Conservation (phyloP, 2,329 filamentous ascomycete genomes). For the Aspergillus sp. region DNA sequence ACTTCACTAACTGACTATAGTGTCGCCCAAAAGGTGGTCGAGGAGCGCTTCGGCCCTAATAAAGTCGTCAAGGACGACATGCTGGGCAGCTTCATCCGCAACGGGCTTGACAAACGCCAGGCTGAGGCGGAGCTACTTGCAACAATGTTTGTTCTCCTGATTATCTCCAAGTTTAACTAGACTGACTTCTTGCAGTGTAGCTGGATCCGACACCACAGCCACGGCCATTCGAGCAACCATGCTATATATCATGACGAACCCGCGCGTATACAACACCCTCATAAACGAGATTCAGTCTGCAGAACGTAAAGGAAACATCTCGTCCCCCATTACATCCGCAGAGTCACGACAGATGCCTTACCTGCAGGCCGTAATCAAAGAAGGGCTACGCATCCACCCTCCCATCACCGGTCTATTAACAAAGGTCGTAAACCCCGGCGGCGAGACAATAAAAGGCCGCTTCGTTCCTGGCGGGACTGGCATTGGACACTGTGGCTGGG, state of each 20-base stretch:
- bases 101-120: not conserved
- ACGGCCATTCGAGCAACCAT: not conserved
- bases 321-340: not conserved
- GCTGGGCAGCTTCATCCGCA: not conserved
- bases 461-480: not conserved
- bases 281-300: not conserved
- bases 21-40: not conserved
- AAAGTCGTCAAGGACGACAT: not conserved
- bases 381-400: not conserved
- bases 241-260: not conserved
- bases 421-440: not conserved
- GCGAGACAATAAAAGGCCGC: not conserved
- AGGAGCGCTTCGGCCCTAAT: not conserved
- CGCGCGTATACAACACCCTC: not conserved
- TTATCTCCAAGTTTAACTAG: too few relatives aligned
- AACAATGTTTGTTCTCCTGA: not conserved
- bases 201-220: not conserved
- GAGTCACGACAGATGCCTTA: not conserved
- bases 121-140: not conserved
- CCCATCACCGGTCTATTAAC: not conserved
- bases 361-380: not conserved
- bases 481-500: not conserved
- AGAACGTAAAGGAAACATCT: not conserved
- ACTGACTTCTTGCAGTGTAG: not conserved
- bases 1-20: not conserved